Percentiles rank a stretch among this genome's conserved stretches.
Evolutionary conservation across 2,329 filamentous ascomycete genomes (phyloP).

Genomic region (Phyllosticta citrichinensis): DNA sequence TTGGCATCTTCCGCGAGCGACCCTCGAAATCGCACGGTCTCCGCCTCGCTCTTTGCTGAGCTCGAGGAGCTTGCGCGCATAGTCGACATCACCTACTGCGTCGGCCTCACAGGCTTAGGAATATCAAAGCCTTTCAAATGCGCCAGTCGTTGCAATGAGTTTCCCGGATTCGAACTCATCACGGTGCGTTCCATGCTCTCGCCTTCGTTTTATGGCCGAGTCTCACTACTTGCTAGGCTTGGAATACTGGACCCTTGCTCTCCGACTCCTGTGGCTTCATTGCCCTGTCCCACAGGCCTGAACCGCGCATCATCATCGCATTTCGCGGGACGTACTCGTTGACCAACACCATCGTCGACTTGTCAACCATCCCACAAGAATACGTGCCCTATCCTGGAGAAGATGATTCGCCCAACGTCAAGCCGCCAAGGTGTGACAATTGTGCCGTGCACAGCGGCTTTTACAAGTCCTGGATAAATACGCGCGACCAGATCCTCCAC

Average conservation of each 20-base stretch:
- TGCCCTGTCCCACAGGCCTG: slow-evolving; percentile 63
- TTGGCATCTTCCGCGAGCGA: slow-evolving; percentile 13
- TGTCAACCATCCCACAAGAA: slow-evolving; percentile 79
- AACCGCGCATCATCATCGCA: slow-evolving; percentile 65
- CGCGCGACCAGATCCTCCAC: slow-evolving; percentile 59
- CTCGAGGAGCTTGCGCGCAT: slow-evolving; percentile 83
- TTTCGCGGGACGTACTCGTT: slow-evolving; percentile 94
- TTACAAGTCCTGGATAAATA: slow-evolving; percentile 70
- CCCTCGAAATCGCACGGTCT: slow-evolving; percentile 35
- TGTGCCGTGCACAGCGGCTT: slow-evolving; percentile 94
- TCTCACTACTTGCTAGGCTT: slow-evolving; percentile 44
- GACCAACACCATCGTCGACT: slow-evolving; percentile 79
- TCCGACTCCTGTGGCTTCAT: slow-evolving; percentile 92
- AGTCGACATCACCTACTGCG: slow-evolving; percentile 91
- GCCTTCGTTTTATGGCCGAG: not conserved
- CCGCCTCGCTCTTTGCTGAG: slow-evolving; percentile 59
- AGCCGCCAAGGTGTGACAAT: slow-evolving; percentile 56
- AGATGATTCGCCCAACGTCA: slow-evolving; percentile 17
- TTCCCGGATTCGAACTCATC: slow-evolving; percentile 67
- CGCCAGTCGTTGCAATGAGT: slow-evolving; percentile 74
- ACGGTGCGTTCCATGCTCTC: slow-evolving; percentile 34
- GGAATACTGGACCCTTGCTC: slow-evolving; percentile 80
- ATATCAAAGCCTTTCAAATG: slow-evolving; percentile 77
- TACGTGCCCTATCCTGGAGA: slow-evolving; percentile 74
- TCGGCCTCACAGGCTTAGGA: slow-evolving; percentile 74